Base-by-base conservation (phyloP, 345 rosid genomes). In the Geranium brycei region DNA sequence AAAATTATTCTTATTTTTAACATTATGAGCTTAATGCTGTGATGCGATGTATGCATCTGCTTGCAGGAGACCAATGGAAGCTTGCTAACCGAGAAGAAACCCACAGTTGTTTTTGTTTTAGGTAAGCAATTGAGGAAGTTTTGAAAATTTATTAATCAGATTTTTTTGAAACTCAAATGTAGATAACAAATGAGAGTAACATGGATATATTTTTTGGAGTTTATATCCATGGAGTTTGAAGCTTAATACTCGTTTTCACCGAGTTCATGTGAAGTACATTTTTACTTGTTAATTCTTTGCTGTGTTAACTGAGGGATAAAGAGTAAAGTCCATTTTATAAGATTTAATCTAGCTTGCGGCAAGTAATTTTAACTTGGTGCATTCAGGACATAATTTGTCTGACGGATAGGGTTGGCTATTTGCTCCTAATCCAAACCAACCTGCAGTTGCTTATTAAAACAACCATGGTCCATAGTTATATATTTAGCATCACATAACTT, bases 51-150 rank as follows among this genome's bases (percentile, higher is more conserved):
- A 51, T 32, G 13, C 65, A 17, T 55, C 32, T 61, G 57, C 60
- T 65, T 76, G 53, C 83, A 91, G 97, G 84, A 72, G 64, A 67
- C 71, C 68, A 69, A 72, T 53, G 81, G 72, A 71, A 77, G 47
- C 64, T 28, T 74, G 14, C 53, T 11, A 51, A 66, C 67, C 53
- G 80, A 72, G 74, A 87, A 87, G 79, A 87, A 88, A 58, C 84
- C 90, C 16, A 80, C 69, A 1, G 87, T 91, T 63, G 85, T 91
- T 73, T 91, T 91, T 79, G 98, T 91, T 74, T 66, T 91, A 73
- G 98, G 98, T 91, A 69, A 77, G 78, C 58, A 11, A 3, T 5
- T 16, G 23, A 31, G 2, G 61, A 7, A 31, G 55, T 64, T 5
- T 11, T 47, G 53, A 47, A 10, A 47, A 7, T 6, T 47, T 13